Base-by-base conservation (phyloP, 2,329 filamentous ascomycete species). In the Aspergillus piperis region DNA sequence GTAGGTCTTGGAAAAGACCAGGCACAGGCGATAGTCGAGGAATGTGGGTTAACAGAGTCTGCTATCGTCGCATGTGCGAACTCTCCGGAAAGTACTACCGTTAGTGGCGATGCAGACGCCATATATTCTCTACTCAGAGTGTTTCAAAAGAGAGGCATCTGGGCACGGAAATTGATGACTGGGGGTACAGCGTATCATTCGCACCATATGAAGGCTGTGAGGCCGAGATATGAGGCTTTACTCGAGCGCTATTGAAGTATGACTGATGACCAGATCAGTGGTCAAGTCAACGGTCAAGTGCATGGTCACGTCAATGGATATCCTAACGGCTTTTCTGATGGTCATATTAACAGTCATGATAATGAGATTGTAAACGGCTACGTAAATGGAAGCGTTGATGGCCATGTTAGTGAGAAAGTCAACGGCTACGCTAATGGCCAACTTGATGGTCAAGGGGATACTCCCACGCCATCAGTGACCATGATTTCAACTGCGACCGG, bases 1-100 rank as follows among this genome's bases (percentile, higher is more conserved):
- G 80, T 78, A 0, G 80, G 78, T 0, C 72, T 76, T 30, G 11
- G 5, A 3, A 8, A n/a, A 8, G 4, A 0, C 69, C 52, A 66
- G 3, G 70, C 68, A 0, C 63, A 70, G 4, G 59, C 76, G 3
- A 63, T 62, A 8, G 64, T 79, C 39, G 77, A 7, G 8, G 13
- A 49, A 13, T 76, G 1, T 75, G 74, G 3, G 60, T 63, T 50
- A 8, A 13, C 4, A 36, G 5, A 36, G 0, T 36, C 30, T 36
- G 30, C 5, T 2, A 13, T 36, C 11, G 62, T 0, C 78, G 75
- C 38, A 68, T 82, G 1, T 13, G 10, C 2, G 6, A 49, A 49
- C 25, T 49, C 47, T 2, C 47, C 47, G 3, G 47, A 49, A 2
- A 49, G 13, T n/a, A 32, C 47, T 5, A 49, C 47, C 13, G 27